Evolutionary conservation across 768 basidiomycete genomes (phyloP).

Genomic region (Sutorius australiensis): DNA sequence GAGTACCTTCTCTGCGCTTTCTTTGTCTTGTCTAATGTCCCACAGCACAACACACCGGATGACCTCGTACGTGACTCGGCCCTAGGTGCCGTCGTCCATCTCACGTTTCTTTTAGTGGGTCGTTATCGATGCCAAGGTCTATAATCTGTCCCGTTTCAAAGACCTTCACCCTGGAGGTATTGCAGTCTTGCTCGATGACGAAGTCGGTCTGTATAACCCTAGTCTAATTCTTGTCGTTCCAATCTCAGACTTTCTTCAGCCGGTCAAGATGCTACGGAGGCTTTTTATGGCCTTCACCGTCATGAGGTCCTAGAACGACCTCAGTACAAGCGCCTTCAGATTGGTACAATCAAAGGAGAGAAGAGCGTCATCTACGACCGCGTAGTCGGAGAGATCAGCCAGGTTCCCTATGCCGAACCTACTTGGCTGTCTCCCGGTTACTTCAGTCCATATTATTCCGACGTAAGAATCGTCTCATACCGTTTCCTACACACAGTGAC

Average conservation of each 20-base stretch:
- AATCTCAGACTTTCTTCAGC: conserved; percentile 38
- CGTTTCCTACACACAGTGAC: conserved; percentile 2
- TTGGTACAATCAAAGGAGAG: conserved; percentile 71
- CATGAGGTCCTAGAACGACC: conserved; percentile 77
- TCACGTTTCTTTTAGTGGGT: conserved; percentile 55
- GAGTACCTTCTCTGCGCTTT: conserved; percentile 6
- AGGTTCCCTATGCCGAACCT: conserved; percentile 86
- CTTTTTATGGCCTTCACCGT: conserved; percentile 86
- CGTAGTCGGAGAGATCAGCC: conserved; percentile 56
- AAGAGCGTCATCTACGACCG: conserved; percentile 48
- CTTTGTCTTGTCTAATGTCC: neutral
- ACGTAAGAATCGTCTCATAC: conserved; percentile 36
- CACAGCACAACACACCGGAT: conserved; percentile 69
- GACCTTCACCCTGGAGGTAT: conserved; percentile 81
- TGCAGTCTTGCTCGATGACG: conserved; percentile 70
- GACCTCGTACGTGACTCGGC: conserved; percentile 54
- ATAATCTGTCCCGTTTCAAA: conserved; percentile 76
- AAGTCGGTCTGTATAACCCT: conserved; percentile 55
- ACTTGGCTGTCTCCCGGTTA: conserved; percentile 73
- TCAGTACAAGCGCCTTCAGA: conserved; percentile 67
- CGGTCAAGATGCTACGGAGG: conserved; percentile 83
- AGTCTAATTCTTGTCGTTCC: neutral
- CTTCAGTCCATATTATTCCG: conserved; percentile 67
- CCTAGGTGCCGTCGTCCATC: neutral
- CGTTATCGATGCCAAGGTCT: conserved; percentile 80